A percentile compares a stretch with the other conserved stretches of the same genome.
Evolutionary conservation across 1,284 basidiomycete species (phyloP).

Genomic region (Puccinia horiana): DNA sequence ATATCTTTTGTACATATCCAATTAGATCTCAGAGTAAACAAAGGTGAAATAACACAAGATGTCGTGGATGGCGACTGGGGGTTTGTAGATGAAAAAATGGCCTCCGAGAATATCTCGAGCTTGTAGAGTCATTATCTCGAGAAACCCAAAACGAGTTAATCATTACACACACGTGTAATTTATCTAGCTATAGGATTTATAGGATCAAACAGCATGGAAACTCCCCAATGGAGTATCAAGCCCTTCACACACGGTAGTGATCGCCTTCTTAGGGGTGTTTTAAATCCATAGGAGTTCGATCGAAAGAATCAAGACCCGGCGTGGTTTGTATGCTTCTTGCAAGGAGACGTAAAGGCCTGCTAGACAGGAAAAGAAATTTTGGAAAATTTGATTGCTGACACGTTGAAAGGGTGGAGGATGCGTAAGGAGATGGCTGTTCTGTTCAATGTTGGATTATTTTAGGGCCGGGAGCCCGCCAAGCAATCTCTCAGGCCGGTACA

Average conservation of each 20-base stretch:
- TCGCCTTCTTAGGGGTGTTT: background rate
- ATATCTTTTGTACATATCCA: background rate
- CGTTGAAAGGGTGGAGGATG: background rate
- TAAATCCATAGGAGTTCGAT: background rate
- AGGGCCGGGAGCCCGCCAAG: too few relatives aligned
- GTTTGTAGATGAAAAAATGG: background rate
- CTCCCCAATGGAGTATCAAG: conserved; percentile 1
- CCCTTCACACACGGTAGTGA: background rate
- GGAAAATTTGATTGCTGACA: background rate
- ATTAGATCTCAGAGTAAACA: too few relatives aligned
- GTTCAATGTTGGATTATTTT: too few relatives aligned
- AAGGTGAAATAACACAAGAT: too few relatives aligned
- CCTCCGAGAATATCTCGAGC: background rate
- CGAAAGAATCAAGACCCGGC: background rate
- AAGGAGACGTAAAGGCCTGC: background rate
- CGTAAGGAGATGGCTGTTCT: background rate
- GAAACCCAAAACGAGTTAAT: background rate
- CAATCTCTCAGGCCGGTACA: too few relatives aligned
- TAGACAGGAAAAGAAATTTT: background rate
- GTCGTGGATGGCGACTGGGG: background rate
- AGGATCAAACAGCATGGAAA: background rate
- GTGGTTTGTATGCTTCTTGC: background rate
- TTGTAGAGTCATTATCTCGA: background rate
- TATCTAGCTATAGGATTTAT: too few relatives aligned
- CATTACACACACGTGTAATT: background rate